These are phyloP conservation scores for Aspergillus luchuensis DNA, from an alignment of 2,329 filamentous ascomycete genomes.

Conservation along the genomic window DNA sequence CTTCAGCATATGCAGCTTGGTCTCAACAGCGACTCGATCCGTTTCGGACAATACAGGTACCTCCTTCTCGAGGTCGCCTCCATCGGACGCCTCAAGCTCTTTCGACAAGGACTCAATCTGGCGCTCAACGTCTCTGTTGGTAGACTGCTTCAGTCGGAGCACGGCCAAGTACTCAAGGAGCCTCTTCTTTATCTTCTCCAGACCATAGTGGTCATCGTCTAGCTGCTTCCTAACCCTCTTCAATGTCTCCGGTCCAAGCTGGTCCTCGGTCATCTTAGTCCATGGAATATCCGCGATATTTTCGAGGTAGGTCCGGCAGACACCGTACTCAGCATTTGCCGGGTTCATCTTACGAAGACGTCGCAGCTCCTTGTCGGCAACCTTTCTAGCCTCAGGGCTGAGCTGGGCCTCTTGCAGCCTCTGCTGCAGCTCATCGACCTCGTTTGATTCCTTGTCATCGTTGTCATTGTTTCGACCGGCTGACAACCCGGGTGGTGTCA, in stretches of 20 bases:
- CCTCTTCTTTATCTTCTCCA: conserved; percentile 97
- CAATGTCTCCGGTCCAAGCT: conserved; percentile 78
- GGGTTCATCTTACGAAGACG: conserved; percentile 93
- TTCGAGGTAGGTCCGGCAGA: conserved; percentile 90
- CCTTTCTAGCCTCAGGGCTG: conserved; percentile 80
- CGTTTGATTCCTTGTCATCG: conserved; percentile 81
- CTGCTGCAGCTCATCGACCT: conserved; percentile 88
- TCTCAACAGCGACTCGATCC: conserved; percentile 50
- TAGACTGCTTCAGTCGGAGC: conserved; percentile 88
- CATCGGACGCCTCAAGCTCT: conserved; percentile 42
- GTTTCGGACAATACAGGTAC: conserved; percentile 53
- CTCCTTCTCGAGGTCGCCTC: conserved; percentile 58
- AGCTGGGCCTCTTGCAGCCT: conserved; percentile 79
- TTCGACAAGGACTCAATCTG: conserved; percentile 64
- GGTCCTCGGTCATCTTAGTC: conserved; percentile 80
- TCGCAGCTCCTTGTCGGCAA: conserved; percentile 87
- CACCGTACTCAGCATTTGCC: conserved; percentile 92
- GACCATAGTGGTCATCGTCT: conserved; percentile 92
- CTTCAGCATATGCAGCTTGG: conserved; percentile 74
- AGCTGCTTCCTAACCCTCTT: conserved; percentile 81
- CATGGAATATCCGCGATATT: conserved; percentile 93
- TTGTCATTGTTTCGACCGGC: conserved; percentile 54
- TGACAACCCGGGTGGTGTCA: conserved; percentile 44
- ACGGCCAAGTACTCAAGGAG: conserved; percentile 94
- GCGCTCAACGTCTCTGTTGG: conserved; percentile 78